Conservation (phyloP, 2,329 filamentous ascomycete species). For the Paramyrothecium roridum region DNA sequence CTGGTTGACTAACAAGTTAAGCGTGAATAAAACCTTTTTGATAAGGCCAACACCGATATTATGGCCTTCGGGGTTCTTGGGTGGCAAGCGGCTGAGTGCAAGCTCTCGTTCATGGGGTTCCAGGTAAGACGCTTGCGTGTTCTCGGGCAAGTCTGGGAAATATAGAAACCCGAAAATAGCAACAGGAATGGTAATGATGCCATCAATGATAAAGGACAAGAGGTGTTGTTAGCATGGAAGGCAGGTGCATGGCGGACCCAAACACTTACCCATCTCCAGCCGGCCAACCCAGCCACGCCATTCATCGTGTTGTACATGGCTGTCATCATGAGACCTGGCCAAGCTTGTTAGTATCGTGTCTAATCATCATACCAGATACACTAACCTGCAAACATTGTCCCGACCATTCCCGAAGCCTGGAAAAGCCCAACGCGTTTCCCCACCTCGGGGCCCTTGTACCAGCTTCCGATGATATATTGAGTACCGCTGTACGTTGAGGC, state of each 20-base stretch:
- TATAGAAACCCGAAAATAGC: conserved; percentile 46
- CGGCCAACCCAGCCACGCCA: conserved; percentile 40
- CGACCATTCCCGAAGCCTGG: conserved; percentile 51
- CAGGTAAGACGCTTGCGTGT: conserved; percentile 29
- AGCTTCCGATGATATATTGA: conserved; percentile 36
- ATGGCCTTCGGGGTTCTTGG: conserved; percentile 18
- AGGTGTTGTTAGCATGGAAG: no score
- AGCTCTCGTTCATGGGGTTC: conserved; percentile 31
- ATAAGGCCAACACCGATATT: conserved; percentile 15
- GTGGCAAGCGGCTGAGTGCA: conserved; percentile 32
- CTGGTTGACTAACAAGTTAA: neutral
- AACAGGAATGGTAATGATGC: conserved; percentile 49
- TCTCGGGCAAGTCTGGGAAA: conserved; percentile 47
- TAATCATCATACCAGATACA: neutral
- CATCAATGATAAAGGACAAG: conserved; percentile 36
- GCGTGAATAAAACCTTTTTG: conserved; percentile 11
- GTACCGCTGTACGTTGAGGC: conserved; percentile 21
- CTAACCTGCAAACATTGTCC: conserved; percentile 51
- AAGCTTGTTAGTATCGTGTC: neutral
- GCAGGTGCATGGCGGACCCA: no score
- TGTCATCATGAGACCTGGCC: conserved; percentile 39
- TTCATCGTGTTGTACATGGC: conserved; percentile 34
- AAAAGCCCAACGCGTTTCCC: conserved; percentile 58
- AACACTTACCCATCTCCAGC: conserved; percentile 42
- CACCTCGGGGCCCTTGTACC: conserved; percentile 52